Base-by-base conservation (phyloP, 768 basidiomycete species). In the Peribolospora kevripleyi region DNA sequence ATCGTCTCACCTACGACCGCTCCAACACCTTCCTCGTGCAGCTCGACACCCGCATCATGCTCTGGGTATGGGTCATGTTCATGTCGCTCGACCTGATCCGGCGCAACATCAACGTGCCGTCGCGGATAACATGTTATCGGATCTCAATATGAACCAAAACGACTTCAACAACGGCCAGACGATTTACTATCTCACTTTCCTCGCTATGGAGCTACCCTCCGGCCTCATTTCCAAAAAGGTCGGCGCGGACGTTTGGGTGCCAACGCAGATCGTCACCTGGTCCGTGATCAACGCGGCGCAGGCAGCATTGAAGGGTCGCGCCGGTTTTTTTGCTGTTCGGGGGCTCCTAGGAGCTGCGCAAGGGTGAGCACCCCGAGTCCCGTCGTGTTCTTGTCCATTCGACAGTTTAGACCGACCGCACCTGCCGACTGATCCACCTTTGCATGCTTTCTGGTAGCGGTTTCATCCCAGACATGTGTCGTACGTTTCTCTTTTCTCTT, bases 101-200 rank as follows among this genome's bases (percentile, higher is more conserved):
- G 14, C 58, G 58, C 9, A 68, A 68, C 51, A 47, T 66, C 25
- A 50, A 57, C 46, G 61, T 47, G 67, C 64, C 4, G 58, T 61
- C 0, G 61, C 64, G 0, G 68, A 68, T 55, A 65, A 65, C 55
- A 55, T 68, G 13, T 58, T 68, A 6, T 49, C 54, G 2, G 66
- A 68, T 42, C 52, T 67, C 37, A 53, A 57, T 2, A 39, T 68
- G 11, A 63, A 65, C 36, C 63, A 65, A 48, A 61, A 58, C 14
- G 66, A 66, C 45, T 69, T 66, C 57, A 68, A 67, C 52, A 54
- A 66, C 7, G 67, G 67, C 9, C 62, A 65, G 52, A 67, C 68
- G 0, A 54, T 68, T 3, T n/a, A 54, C 36, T 52, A 54, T 50
- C 58, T 62, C 7, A n/a, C n/a, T n/a, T n/a, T n/a, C 49, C 55